Percentiles rank a stretch among this genome's conserved stretches.
phyloP scores from a whole-genome alignment of 768 basidiomycete genomes.

The Sarcomyxa edulis region DNA sequence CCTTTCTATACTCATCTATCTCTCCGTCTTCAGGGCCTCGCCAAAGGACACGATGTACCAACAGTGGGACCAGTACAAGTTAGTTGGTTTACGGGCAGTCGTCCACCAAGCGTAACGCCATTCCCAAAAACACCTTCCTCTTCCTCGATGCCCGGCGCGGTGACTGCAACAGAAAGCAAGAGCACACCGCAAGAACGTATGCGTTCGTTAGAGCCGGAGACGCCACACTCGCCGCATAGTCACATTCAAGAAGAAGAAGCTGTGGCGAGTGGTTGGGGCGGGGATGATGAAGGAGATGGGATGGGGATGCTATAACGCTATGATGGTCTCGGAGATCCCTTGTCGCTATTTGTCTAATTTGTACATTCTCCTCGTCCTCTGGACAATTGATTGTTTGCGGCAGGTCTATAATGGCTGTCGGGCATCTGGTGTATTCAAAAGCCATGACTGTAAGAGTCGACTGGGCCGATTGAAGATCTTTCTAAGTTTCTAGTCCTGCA shows the following conservation, averaged over 20 bases:
- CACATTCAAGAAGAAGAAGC: constrained; percentile 55
- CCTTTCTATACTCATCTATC: constrained; percentile 7
- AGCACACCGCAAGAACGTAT: constrained; percentile 11
- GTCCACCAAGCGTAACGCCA: too few relatives aligned
- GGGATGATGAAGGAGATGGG: constrained; percentile 62
- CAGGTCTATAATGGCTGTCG: too few relatives aligned
- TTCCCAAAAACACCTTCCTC: too few relatives aligned
- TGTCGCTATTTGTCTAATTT: background rate
- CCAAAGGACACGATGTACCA: constrained; percentile 67
- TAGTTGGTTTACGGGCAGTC: constrained; percentile 53
- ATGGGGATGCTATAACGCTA: constrained; percentile 59
- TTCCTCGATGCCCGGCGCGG: too few relatives aligned
- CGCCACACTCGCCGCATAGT: constrained; percentile 25
- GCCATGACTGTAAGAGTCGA: too few relatives aligned
- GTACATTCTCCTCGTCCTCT: background rate
- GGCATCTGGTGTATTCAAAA: too few relatives aligned
- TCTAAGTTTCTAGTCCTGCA: too few relatives aligned
- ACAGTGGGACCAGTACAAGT: constrained; percentile 61
- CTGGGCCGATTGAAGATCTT: too few relatives aligned
- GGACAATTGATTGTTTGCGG: too few relatives aligned
- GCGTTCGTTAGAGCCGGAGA: constrained; percentile 20
- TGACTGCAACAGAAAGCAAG: constrained; percentile 8
- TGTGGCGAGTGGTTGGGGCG: constrained; percentile 71
- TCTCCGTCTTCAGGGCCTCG: constrained; percentile 47
- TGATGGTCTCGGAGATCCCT: background rate